A percentile compares a stretch with the other conserved stretches of the same genome.
These are phyloP conservation scores for Colletotrichum ledebouriae DNA, from an alignment of 2,329 filamentous ascomycete genomes.

Conservation along the genomic window DNA sequence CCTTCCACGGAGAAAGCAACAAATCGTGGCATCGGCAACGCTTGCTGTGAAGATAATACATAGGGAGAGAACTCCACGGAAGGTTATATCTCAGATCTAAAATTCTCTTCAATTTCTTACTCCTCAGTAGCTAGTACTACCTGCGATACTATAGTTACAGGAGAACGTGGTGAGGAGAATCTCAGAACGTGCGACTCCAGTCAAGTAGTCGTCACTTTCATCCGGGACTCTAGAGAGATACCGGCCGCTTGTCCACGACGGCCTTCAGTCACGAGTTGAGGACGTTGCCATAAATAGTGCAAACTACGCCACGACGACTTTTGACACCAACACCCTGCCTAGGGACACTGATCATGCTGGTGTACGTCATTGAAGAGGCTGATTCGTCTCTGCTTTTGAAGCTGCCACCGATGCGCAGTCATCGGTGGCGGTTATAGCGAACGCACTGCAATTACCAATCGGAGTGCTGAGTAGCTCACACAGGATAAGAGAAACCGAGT, in stretches of 20 bases:
- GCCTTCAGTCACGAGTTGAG: too few relatives aligned
- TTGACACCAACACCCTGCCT: too few relatives aligned
- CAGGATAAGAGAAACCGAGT: too few relatives aligned
- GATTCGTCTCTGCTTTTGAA: too few relatives aligned
- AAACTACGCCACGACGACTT: too few relatives aligned
- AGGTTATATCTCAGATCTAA: neutral
- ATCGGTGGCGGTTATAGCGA: too few relatives aligned
- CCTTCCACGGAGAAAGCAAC: neutral
- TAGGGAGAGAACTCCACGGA: neutral
- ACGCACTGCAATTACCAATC: too few relatives aligned
- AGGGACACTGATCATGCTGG: too few relatives aligned
- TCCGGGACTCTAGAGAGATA: neutral
- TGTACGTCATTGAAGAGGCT: too few relatives aligned
- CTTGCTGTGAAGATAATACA: neutral
- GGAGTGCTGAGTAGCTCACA: too few relatives aligned
- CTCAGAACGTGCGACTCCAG: neutral
- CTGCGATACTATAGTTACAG: neutral
- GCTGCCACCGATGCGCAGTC: too few relatives aligned
- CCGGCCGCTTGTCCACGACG: neutral
- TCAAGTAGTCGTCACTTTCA: neutral
- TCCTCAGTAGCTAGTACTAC: neutral
- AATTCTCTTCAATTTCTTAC: neutral
- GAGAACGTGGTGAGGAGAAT: neutral
- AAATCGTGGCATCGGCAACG: neutral
- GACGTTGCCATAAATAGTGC: too few relatives aligned